Percentiles rank a stretch among this genome's conserved stretches.
Conservation (phyloP, 371 early-diverging fungal species). For the Zychaea mexicana region DNA sequence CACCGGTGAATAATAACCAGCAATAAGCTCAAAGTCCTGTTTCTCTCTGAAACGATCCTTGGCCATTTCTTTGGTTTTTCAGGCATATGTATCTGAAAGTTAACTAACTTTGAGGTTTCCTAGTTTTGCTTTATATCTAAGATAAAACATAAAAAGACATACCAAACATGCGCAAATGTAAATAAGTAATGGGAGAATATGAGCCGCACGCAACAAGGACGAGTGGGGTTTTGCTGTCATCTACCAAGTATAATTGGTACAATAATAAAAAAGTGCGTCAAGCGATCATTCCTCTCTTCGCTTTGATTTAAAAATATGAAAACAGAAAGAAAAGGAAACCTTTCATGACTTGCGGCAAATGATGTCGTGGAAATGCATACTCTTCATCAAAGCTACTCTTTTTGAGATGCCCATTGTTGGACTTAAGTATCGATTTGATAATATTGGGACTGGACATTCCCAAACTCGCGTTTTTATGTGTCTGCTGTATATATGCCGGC, state of each 20-base stretch:
- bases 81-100: too few relatives aligned
- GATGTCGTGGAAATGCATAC: conserved; percentile 39
- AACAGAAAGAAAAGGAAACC: conserved; percentile 13
- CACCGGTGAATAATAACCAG: conserved; percentile 97
- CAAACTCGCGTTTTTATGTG: background rate
- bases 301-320: too few relatives aligned
- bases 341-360: conserved; percentile 34
- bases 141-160: conserved; percentile 15
- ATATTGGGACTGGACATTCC: background rate
- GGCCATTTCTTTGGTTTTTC: conserved; percentile 77
- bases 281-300: too few relatives aligned
- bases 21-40: conserved; percentile 81
- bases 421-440: background rate
- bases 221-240: conserved; percentile 84
- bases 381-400: conserved; percentile 18
- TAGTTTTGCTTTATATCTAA: background rate
- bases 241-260: conserved; percentile 38
- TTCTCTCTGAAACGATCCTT: conserved; percentile 78
- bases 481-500: background rate
- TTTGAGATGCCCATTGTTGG: background rate
- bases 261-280: background rate
- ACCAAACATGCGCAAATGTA: conserved; percentile 98
- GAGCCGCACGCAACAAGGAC: conserved; percentile 97
- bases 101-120: too few relatives aligned
- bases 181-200: conserved; percentile 95